A percentile compares a stretch with the other conserved stretches of the same genome.
Conservation (phyloP, 331 rosid species). For the Telfairia occidentalis region DNA sequence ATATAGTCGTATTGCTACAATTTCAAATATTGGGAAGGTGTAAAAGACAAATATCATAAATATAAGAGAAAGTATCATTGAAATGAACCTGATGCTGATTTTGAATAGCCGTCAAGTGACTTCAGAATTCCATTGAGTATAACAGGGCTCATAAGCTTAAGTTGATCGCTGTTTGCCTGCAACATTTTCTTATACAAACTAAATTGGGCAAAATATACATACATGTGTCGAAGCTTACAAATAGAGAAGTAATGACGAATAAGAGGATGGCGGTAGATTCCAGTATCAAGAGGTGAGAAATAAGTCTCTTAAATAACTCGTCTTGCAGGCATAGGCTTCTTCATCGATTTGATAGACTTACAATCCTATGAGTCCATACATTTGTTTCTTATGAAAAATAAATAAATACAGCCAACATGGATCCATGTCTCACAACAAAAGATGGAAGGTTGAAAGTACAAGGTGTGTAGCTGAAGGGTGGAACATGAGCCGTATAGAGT, state of each 20-base stretch:
- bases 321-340: background rate
- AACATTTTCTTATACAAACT: constrained; percentile 12
- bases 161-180: constrained; percentile 83
- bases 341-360: background rate
- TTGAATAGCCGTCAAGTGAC: constrained; percentile 74
- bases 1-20: background rate
- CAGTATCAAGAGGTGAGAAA: background rate
- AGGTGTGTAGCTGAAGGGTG: background rate
- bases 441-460: background rate
- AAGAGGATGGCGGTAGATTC: background rate
- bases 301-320: background rate
- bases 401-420: background rate
- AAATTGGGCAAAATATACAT: background rate
- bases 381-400: background rate
- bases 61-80: background rate
- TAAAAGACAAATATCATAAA: background rate
- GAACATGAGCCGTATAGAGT: background rate
- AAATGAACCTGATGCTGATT: constrained; percentile 57
- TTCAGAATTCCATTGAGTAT: constrained; percentile 83
- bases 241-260: background rate
- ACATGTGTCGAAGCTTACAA: background rate
- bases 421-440: background rate
- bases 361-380: background rate
- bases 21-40: background rate
- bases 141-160: constrained; percentile 86